Conservation (phyloP, 148 eudicot genomes). For the Fagopyrum esculentum region DNA sequence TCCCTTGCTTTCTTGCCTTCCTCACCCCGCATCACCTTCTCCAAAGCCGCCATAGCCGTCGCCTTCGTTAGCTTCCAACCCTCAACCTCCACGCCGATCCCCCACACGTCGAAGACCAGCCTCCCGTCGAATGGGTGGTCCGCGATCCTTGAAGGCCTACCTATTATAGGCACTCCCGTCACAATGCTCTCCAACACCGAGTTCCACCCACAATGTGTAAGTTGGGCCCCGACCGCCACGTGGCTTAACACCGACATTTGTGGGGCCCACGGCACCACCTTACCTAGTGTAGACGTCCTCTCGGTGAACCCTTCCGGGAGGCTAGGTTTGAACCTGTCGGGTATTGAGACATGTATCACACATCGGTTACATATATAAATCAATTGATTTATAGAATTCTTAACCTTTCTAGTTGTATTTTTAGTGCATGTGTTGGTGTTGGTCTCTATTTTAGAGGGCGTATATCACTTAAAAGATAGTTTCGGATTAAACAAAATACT, state of each 20-base stretch:
- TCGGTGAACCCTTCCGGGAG: background rate
- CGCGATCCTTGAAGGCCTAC: background rate
- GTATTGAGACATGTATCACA: too few relatives aligned
- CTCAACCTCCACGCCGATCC: background rate
- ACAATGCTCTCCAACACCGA: background rate
- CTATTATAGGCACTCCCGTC: background rate
- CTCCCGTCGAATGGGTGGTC: background rate
- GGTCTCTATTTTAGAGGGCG: too few relatives aligned
- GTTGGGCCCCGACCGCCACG: background rate
- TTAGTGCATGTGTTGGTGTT: too few relatives aligned
- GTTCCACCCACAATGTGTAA: background rate
- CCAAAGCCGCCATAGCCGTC: background rate
- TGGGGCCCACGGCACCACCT: slow-evolving; percentile 5
- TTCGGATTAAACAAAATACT: too few relatives aligned
- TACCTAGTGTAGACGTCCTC: background rate
- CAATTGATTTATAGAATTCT: too few relatives aligned
- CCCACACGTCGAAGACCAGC: background rate
- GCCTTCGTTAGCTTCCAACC: background rate
- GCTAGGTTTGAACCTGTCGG: background rate
- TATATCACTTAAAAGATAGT: too few relatives aligned
- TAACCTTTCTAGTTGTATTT: too few relatives aligned
- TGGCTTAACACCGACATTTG: background rate
- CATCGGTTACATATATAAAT: too few relatives aligned
- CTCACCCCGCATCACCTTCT: background rate
- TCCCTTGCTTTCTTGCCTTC: background rate